Percentiles rank a stretch among this genome's conserved stretches.
These are phyloP conservation scores for Nemania abortiva DNA, from an alignment of 2,329 filamentous ascomycete genomes.

Conservation along the genomic window DNA sequence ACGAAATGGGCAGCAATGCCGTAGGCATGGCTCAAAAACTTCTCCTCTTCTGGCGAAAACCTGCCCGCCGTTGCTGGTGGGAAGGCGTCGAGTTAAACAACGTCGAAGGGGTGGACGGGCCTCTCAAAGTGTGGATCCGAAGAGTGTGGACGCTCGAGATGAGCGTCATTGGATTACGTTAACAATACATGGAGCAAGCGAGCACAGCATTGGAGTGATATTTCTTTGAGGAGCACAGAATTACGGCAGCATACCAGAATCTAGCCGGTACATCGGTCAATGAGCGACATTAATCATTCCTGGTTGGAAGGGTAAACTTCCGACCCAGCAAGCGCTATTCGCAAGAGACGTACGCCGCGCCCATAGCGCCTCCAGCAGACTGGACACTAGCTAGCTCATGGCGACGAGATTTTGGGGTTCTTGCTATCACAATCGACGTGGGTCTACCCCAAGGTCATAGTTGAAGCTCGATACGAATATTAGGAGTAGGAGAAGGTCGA, in stretches of 20 bases:
- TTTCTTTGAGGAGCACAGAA: constrained; percentile 34
- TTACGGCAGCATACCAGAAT: constrained; percentile 33
- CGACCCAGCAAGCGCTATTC: neutral
- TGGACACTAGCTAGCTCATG: constrained; percentile 21
- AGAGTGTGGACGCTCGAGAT: constrained; percentile 99
- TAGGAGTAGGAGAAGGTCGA: neutral
- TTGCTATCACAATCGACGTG: neutral
- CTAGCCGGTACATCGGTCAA: constrained; percentile 19
- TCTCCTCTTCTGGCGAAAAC: constrained; percentile 97
- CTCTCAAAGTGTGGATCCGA: constrained; percentile 97
- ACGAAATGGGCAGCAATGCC: constrained; percentile 78
- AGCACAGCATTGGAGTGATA: constrained; percentile 42
- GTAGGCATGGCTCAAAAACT: constrained; percentile 99
- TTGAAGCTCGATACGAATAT: constrained; percentile 1
- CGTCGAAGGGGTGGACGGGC: constrained; percentile 90
- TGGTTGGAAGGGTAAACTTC: constrained; percentile 7
- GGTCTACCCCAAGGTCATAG: neutral
- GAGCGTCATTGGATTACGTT: constrained; percentile 89
- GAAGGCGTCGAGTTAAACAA: constrained; percentile 92
- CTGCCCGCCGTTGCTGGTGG: constrained; percentile 97
- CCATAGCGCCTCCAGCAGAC: constrained; percentile 8
- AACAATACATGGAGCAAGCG: constrained; percentile 48
- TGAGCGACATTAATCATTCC: constrained; percentile 16
- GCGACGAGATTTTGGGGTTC: constrained; percentile 4
- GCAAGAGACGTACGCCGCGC: neutral